Evolutionary conservation across 108 stramenopile species (phyloP), one percentile per base, ranked within the genome.

Genomic region (Skeletonema potamos): DNA sequence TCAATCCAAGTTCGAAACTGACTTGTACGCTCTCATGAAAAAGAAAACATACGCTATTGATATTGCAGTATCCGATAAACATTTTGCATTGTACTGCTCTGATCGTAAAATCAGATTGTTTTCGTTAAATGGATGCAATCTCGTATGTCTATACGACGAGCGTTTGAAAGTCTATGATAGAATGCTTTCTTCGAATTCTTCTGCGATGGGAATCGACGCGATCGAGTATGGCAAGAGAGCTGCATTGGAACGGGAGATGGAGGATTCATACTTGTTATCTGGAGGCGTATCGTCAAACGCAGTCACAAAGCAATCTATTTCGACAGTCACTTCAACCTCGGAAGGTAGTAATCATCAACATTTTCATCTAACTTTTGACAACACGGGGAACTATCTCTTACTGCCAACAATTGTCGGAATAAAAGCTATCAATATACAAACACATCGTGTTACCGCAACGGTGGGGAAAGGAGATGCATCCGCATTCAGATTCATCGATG

Each of bases 361-460:
- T 1, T n/a, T 85, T 15, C 55, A 59, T 58, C 63, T 89, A 1
- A 70, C 79, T 60, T 94, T 97, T 75, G 99, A 99, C 72, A 81
- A 92, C 32, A 83, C 91, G 1, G 96, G 97, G 41, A 75, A 84
- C 56, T 93, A 92, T 72, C 59, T 99, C 1, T 56, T 98, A 6
- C 72, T 96, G 54, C 85, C 96, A 1, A 95, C 96, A 10, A 83
- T 98, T 69, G 75, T 95, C 43, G 99, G 99, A 1, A 85, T 98
- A 64, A 98, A 98, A 82, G 86, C 97, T 3, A 95, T 98, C 27
- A 90, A 96, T 59, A 87, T 89, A 70, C 72, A 84, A 26, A 87
- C 89, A 54, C 90, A 96, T 73, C 85, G 81, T 43, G 74, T 95
- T 5, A 77, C 87, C 9, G 76, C 86, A 48, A 84, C 96, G 12